These are phyloP conservation scores for Cladosporium colombiae DNA, from an alignment of 2,329 filamentous ascomycete genomes.

Conservation along the genomic window DNA sequence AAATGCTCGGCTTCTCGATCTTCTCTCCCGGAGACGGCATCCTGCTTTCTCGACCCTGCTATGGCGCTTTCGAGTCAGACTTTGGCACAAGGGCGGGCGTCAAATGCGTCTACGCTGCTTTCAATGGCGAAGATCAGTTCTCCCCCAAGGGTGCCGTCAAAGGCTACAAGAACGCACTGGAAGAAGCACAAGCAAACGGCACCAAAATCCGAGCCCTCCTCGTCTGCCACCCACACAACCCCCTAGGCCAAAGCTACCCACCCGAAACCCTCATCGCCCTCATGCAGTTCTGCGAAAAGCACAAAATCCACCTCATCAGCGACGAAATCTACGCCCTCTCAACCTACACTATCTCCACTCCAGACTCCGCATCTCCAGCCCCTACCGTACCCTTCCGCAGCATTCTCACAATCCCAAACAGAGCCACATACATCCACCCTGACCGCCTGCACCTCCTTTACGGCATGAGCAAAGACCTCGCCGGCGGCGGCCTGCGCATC, in stretches of 20 bases:
- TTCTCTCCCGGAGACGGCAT: constrained; percentile 50
- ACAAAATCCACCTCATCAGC: constrained; percentile 37
- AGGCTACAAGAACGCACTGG: constrained; percentile 43
- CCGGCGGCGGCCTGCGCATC: constrained; percentile 36
- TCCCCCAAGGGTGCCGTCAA: constrained; percentile 31
- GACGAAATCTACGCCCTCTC: constrained; percentile 44
- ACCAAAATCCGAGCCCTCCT: constrained; percentile 44
- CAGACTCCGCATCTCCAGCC: constrained; percentile 13
- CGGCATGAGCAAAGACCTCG: constrained; percentile 40
- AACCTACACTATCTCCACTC: constrained; percentile 25
- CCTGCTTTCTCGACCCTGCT: constrained; percentile 49
- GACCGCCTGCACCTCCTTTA: constrained; percentile 36
- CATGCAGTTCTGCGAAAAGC: constrained; percentile 34
- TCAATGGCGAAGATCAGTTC: constrained; percentile 43
- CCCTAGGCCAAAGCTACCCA: constrained; percentile 39
- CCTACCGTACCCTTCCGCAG: constrained; percentile 19
- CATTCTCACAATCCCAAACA: constrained; percentile 12
- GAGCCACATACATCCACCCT: constrained; percentile 12
- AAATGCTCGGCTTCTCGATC: constrained; percentile 47
- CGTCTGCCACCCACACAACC: constrained; percentile 49
- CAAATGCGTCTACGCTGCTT: constrained; percentile 43
- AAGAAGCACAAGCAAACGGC: constrained; percentile 36
- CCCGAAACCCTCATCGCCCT: constrained; percentile 28
- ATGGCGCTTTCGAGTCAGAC: constrained; percentile 52
- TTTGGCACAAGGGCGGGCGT: constrained; percentile 48